Conservation (phyloP, 169 alveolate genomes). For the Cryptosporidium sp. region DNA sequence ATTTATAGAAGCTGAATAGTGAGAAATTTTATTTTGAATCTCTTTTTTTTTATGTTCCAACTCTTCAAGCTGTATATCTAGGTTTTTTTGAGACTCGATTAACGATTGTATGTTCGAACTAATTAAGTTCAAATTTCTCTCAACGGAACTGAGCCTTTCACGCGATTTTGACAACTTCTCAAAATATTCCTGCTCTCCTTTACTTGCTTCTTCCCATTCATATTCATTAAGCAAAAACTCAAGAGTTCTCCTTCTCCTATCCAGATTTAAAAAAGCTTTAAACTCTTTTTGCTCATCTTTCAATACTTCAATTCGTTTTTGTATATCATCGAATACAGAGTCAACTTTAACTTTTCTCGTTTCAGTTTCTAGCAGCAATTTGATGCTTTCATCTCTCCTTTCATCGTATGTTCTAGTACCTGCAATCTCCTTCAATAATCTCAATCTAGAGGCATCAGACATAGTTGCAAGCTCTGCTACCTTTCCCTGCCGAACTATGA, state of each 20-base stretch:
- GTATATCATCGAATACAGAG: constrained; percentile 80
- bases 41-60: constrained; percentile 34
- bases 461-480: constrained; percentile 83
- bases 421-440: constrained; percentile 83
- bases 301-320: constrained; percentile 77
- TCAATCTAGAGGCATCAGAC: constrained; percentile 83
- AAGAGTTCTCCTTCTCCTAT: constrained; percentile 57
- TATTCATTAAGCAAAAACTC: constrained; percentile 48
- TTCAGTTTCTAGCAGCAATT: constrained; percentile 79
- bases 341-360: constrained; percentile 79
- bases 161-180: constrained; percentile 35
- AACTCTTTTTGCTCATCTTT: constrained; percentile 78
- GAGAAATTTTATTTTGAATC: constrained; percentile 24
- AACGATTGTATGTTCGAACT: background rate
- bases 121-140: background rate
- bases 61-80: constrained; percentile 33
- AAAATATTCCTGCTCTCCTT: constrained; percentile 48
- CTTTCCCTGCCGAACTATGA: constrained; percentile 86
- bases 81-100: background rate
- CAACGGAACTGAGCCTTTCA: constrained; percentile 15
- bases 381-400: constrained; percentile 82
- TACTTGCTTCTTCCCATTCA: constrained; percentile 73
- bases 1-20: constrained; percentile 14
- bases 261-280: constrained; percentile 75
- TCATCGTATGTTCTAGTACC: constrained; percentile 87